A percentile compares a stretch with the other conserved stretches of the same genome.
Conservation (phyloP, 1,284 basidiomycete genomes). For the Porogramme epimiltina region DNA sequence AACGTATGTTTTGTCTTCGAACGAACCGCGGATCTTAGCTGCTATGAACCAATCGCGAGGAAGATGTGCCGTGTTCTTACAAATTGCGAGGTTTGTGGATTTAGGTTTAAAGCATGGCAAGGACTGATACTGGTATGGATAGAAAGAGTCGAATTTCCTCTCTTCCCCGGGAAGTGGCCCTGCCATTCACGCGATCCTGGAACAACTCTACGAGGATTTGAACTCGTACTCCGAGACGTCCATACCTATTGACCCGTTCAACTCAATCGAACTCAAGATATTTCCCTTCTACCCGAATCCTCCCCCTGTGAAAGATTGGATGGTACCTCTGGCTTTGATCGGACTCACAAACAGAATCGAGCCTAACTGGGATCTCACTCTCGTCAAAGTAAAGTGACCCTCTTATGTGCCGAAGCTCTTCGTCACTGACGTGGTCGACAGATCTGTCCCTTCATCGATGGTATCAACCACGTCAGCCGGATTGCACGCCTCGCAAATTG, state of each 20-base stretch:
- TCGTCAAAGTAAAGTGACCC: conserved; percentile 66
- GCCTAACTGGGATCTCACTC: conserved; percentile 96
- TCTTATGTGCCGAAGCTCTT: background rate
- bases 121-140: background rate
- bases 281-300: conserved; percentile 98
- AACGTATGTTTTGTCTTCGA: conserved; percentile 98
- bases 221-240: conserved; percentile 97
- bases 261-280: conserved; percentile 92
- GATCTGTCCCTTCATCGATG: conserved; percentile 85
- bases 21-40: conserved; percentile 83
- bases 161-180: conserved; percentile 74
- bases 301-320: conserved; percentile 88
- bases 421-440: conserved; percentile 28
- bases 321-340: conserved; percentile 91
- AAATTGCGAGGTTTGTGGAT: conserved; percentile 78
- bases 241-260: conserved; percentile 86
- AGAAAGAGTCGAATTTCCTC: conserved; percentile 91
- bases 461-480: conserved; percentile 87
- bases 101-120: background rate
- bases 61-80: conserved; percentile 91
- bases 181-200: conserved; percentile 84
- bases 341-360: conserved; percentile 82
- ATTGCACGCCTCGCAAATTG: conserved; percentile 94
- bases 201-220: conserved; percentile 96
- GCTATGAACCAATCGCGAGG: conserved; percentile 94